Percentiles rank a stretch among this genome's conserved stretches.
These are phyloP conservation scores for Pyronema domesticum DNA, from an alignment of 495 filamentous ascomycete genomes.

Conservation along the genomic window DNA sequence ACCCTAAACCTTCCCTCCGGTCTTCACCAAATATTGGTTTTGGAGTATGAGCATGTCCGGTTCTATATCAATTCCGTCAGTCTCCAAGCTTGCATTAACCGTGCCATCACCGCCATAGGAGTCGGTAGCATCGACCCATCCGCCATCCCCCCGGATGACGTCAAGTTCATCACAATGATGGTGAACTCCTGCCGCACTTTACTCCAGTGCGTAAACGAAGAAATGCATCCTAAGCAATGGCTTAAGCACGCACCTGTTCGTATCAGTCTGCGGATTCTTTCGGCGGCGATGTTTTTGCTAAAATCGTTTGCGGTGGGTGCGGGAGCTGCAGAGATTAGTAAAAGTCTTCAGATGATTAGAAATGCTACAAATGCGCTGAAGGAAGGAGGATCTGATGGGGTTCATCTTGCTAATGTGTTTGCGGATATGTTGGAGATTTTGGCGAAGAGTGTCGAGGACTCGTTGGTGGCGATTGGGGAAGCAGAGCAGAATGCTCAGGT, in stretches of 20 bases:
- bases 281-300: conserved; percentile 85
- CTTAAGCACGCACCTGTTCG: conserved; percentile 83
- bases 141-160: conserved; percentile 37
- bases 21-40: conserved; percentile 66
- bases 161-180: conserved; percentile 67
- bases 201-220: conserved; percentile 63
- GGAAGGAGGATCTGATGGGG: conserved; percentile 80
- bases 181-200: conserved; percentile 74
- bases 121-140: conserved; percentile 27
- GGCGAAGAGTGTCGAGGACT: conserved; percentile 32
- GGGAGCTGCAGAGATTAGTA: conserved; percentile 67
- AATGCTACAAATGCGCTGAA: conserved; percentile 60
- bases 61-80: conserved; percentile 87
- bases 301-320: conserved; percentile 91
- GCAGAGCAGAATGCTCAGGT: neutral
- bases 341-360: conserved; percentile 67
- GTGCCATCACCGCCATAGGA: conserved; percentile 43
- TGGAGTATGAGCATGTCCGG: conserved; percentile 79
- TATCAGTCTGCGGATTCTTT: conserved; percentile 87
- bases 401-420: conserved; percentile 85
- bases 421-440: conserved; percentile 77
- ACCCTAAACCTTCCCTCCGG: conserved; percentile 49
- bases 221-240: conserved; percentile 61
- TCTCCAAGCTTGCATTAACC: conserved; percentile 83
- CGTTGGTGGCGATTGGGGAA: neutral